Conservation (phyloP, 345 rosid genomes). For the Theobroma cacao region DNA sequence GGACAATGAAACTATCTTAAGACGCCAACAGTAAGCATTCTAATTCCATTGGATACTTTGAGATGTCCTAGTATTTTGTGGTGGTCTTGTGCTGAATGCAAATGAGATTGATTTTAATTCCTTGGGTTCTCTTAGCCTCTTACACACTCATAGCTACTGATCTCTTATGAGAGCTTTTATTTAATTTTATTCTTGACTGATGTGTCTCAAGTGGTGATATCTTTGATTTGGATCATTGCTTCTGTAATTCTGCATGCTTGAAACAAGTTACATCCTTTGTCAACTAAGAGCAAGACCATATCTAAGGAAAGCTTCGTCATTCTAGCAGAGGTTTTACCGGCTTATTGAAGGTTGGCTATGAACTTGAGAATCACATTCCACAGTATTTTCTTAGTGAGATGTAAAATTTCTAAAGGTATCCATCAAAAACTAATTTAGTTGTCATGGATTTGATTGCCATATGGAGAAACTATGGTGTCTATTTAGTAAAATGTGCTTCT, state of each 20-base stretch:
- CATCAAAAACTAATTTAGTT: background rate
- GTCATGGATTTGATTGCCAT: background rate
- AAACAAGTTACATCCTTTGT: background rate
- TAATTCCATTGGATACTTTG: background rate
- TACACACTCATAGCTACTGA: background rate
- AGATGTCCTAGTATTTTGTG: background rate
- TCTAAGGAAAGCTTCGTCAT: background rate
- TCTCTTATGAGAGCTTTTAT: background rate
- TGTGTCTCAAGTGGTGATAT: background rate
- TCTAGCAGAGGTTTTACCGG: background rate
- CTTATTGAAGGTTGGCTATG: background rate
- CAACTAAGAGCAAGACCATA: background rate
- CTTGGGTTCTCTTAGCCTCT: background rate
- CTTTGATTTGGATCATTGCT: background rate
- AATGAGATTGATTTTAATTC: background rate
- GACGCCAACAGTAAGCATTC: conserved; percentile 80
- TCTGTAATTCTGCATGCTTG: background rate
- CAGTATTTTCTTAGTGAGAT: background rate
- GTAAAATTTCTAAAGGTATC: background rate
- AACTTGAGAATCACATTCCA: background rate
- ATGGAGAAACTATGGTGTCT: background rate
- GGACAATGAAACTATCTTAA: conserved; percentile 79
- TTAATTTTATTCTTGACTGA: background rate
- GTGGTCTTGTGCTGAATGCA: background rate
- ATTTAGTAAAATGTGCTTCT: background rate